phyloP scores from a whole-genome alignment of 192 early-diverging fungal genomes.

The Backusella australiensis region DNA sequence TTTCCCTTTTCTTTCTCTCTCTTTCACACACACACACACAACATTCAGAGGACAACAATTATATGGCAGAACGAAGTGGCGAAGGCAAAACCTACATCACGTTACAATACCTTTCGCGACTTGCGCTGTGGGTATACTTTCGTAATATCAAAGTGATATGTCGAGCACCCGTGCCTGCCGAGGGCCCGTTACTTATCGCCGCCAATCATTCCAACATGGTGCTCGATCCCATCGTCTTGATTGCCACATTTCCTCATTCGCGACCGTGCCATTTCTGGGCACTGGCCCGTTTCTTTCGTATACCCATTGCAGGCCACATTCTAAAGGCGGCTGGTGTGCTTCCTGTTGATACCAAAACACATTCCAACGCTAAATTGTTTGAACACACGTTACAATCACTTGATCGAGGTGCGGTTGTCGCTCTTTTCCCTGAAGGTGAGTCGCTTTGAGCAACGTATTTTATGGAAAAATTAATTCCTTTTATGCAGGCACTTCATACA shows the following conservation, averaged over 20 bases:
- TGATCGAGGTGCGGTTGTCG: constrained; percentile 38
- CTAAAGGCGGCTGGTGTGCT: constrained; percentile 39
- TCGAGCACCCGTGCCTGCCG: constrained; percentile 29
- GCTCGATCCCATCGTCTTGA: constrained; percentile 45
- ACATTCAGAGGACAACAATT: not conserved
- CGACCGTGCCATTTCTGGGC: constrained; percentile 53
- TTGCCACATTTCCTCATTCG: constrained; percentile 44
- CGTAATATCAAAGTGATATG: constrained; percentile 33
- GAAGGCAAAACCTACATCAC: constrained; percentile 33
- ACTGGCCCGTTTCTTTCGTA: constrained; percentile 41
- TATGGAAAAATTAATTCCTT: not conserved
- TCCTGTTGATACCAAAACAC: constrained; percentile 46
- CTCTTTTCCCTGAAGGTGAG: constrained; percentile 51
- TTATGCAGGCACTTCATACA: constrained; percentile 42
- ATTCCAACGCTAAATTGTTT: constrained; percentile 46
- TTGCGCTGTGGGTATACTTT: constrained; percentile 36
- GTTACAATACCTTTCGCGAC: constrained; percentile 21
- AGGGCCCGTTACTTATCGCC: constrained; percentile 37
- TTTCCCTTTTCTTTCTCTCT: not conserved
- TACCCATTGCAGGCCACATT: constrained; percentile 32
- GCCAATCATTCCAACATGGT: constrained; percentile 49
- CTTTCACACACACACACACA: not conserved
- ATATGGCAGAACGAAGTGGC: constrained; percentile 9
- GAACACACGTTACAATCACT: constrained; percentile 40
- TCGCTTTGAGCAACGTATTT: not conserved